Conservation (phyloP, 495 filamentous ascomycete genomes). For the Talaromyces liani region DNA sequence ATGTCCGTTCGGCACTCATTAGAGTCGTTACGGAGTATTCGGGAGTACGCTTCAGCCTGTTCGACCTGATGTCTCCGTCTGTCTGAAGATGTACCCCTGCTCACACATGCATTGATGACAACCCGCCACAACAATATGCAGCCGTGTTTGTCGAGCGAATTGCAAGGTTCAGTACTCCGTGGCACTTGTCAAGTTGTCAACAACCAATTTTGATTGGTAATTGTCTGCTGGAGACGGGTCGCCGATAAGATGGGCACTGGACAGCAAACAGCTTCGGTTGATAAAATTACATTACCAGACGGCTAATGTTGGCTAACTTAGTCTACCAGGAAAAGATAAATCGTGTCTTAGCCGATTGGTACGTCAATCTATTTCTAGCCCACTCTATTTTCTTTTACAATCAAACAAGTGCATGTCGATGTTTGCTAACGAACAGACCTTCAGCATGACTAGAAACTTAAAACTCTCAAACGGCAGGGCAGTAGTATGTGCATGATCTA, state of each 20-base stretch:
- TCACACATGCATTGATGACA: neutral
- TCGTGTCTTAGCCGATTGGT: constrained; percentile 1
- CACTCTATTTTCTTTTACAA: neutral
- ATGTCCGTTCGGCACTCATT: neutral
- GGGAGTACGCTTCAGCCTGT: neutral
- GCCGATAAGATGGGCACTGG: neutral
- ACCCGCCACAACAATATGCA: neutral
- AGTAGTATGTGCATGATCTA: neutral
- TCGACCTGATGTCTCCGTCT: neutral
- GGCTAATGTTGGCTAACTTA: neutral
- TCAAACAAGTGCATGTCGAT: neutral
- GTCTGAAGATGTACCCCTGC: neutral
- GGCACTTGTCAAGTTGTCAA: neutral
- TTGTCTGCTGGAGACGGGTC: neutral
- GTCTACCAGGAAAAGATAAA: neutral
- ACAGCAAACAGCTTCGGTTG: neutral
- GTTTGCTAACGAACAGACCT: neutral
- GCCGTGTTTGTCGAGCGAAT: neutral
- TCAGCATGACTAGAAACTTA: neutral
- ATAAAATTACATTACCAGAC: neutral
- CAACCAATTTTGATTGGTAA: neutral
- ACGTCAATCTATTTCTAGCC: constrained; percentile 2
- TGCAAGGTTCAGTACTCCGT: neutral
- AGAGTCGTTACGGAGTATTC: neutral
- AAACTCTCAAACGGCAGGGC: neutral